phyloP scores from a whole-genome alignment of 2,329 filamentous ascomycete genomes.

The Hypoxylon sp. region DNA sequence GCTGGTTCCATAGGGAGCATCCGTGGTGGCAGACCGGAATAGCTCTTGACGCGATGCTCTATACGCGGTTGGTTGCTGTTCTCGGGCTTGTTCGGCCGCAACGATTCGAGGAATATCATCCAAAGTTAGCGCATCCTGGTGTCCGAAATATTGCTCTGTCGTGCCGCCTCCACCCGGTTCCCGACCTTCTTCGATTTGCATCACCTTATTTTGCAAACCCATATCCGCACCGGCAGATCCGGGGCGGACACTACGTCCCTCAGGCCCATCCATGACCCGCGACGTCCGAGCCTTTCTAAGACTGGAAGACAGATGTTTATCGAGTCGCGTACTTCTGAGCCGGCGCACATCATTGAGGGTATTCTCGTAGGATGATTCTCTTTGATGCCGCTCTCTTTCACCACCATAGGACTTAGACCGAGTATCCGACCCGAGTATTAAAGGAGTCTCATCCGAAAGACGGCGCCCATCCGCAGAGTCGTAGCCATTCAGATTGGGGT shows the following conservation, averaged over 20 bases:
- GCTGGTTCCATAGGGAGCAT: conserved; percentile 74
- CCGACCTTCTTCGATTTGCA: conserved; percentile 85
- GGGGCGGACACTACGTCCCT: conserved; percentile 74
- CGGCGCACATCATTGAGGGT: conserved; percentile 95
- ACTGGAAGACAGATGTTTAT: conserved; percentile 93
- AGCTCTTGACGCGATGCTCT: conserved; percentile 78
- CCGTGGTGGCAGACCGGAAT: conserved; percentile 66
- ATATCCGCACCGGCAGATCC: conserved; percentile 75
- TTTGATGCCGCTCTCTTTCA: conserved; percentile 69
- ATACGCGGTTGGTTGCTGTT: conserved; percentile 85
- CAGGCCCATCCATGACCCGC: conserved; percentile 89
- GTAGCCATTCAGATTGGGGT: conserved; percentile 74
- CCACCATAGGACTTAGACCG: conserved; percentile 81
- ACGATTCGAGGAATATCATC: conserved; percentile 98
- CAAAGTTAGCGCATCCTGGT: conserved; percentile 90
- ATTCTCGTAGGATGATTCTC: conserved; percentile 88
- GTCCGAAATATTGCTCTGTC: conserved; percentile 86
- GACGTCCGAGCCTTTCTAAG: conserved; percentile 91
- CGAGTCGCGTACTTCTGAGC: conserved; percentile 90
- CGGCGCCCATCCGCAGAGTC: conserved; percentile 74
- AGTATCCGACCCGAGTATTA: conserved; percentile 71
- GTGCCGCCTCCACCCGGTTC: conserved; percentile 75
- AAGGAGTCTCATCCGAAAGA: conserved; percentile 61
- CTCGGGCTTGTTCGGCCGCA: conserved; percentile 92
- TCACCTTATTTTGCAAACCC: conserved; percentile 64